Conservation (phyloP, 2,329 filamentous ascomycete species). For the Paracorniculantispora psalliotae region DNA sequence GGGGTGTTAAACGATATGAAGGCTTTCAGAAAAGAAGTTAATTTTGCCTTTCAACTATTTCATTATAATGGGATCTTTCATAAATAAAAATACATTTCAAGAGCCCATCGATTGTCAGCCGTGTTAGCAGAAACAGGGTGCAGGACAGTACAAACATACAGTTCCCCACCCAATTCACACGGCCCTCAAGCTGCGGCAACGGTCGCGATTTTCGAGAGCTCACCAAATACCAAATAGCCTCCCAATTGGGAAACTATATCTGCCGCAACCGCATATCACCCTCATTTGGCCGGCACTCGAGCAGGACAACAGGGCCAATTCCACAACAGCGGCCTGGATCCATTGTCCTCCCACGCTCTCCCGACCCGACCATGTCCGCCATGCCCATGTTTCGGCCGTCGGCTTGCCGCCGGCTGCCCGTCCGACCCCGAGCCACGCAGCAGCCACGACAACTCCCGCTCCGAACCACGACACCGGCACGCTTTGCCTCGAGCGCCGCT, state of each 20-base stretch:
- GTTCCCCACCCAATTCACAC: background rate
- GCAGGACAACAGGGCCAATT: background rate
- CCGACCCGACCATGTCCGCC: background rate
- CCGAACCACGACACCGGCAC: background rate
- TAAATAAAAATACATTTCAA: too few relatives aligned
- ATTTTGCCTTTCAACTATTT: too few relatives aligned
- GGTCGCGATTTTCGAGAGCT: slow-evolving; percentile 6
- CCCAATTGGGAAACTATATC: background rate
- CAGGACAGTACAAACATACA: background rate
- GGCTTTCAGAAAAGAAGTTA: too few relatives aligned
- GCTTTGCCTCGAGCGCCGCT: slow-evolving; percentile 23
- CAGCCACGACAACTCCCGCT: background rate
- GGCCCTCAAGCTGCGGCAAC: background rate
- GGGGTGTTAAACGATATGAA: too few relatives aligned
- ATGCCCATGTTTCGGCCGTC: slow-evolving; percentile 6
- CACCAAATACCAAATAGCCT: too few relatives aligned
- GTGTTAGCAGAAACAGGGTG: background rate
- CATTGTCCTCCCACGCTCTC: background rate
- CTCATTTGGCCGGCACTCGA: background rate
- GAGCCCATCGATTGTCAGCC: background rate
- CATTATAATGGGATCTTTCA: too few relatives aligned
- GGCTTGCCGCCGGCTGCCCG: slow-evolving; percentile 2
- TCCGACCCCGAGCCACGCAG: background rate
- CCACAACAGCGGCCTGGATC: background rate
- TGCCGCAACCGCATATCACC: background rate